A percentile compares a stretch with the other conserved stretches of the same genome.
Evolutionary conservation across 192 early-diverging fungal genomes (phyloP).

Genomic region (Coemansia guatemalensis): DNA sequence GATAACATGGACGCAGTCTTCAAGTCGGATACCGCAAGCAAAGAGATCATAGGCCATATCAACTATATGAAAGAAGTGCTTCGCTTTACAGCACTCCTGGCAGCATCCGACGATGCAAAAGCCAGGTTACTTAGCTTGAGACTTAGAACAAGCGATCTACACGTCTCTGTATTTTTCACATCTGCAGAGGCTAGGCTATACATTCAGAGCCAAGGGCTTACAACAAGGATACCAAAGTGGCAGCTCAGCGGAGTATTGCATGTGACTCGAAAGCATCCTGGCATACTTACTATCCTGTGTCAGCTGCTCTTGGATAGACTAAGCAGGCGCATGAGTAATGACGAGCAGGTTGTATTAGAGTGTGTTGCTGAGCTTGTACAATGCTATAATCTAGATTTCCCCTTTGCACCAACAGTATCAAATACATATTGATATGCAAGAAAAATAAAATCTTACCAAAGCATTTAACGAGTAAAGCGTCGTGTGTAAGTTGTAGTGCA

Average conservation of each 20-base stretch:
- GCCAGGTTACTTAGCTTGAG: slow-evolving; percentile 4
- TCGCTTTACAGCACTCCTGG: slow-evolving; percentile 7
- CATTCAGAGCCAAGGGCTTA: not conserved
- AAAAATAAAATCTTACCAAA: not conserved
- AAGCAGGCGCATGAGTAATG: not conserved
- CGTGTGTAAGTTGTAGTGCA: too few relatives aligned
- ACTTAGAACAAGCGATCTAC: slow-evolving; percentile 7
- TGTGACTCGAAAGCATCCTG: slow-evolving; percentile 21
- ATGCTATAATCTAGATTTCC: not conserved
- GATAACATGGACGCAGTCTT: slow-evolving; percentile 15
- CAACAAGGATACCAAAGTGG: not conserved
- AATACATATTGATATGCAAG: not conserved
- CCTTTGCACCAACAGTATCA: not conserved
- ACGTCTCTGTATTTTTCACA: slow-evolving; percentile 1
- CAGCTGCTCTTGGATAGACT: not conserved
- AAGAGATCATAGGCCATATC: slow-evolving; percentile 2
- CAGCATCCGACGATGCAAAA: slow-evolving; percentile 22
- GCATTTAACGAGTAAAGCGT: not conserved
- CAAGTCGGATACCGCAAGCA: not conserved
- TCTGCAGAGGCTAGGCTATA: slow-evolving; percentile 11
- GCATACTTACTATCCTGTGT: slow-evolving; percentile 14
- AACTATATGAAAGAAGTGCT: slow-evolving; percentile 8
- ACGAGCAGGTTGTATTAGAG: not conserved
- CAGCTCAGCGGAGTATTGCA: slow-evolving; percentile 20
- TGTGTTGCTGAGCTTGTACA: not conserved